These are phyloP conservation scores for Ophiostoma triangulosporum DNA, from an alignment of 2,329 filamentous ascomycete species.

Conservation along the genomic window DNA sequence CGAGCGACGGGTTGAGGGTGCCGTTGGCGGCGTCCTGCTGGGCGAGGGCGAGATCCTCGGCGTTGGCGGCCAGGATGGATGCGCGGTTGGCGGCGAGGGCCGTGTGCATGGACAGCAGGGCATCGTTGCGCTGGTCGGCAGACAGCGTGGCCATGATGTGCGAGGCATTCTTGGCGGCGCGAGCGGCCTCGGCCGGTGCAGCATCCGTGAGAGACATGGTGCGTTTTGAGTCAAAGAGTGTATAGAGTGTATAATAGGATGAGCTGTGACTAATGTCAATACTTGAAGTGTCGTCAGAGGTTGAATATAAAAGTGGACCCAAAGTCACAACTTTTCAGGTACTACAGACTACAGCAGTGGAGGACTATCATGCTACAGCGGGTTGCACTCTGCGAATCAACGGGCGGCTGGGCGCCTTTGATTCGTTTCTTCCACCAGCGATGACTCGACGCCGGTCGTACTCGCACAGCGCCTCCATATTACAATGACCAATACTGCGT, in stretches of 20 bases:
- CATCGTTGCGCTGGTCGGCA: slow-evolving; percentile 63
- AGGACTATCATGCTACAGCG: too few species aligned
- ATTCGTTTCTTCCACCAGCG: too few species aligned
- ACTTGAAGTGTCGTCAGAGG: neutral
- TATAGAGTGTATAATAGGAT: neutral
- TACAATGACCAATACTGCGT: neutral
- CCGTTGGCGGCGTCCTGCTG: slow-evolving; percentile 56
- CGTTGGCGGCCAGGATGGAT: slow-evolving; percentile 76
- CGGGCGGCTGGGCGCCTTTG: too few species aligned
- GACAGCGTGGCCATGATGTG: slow-evolving; percentile 71
- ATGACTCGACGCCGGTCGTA: too few species aligned
- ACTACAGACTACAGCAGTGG: neutral
- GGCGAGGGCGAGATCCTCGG: slow-evolving; percentile 64
- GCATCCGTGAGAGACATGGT: slow-evolving; percentile 82
- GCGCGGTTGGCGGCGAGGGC: slow-evolving; percentile 59
- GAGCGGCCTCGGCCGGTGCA: slow-evolving; percentile 62
- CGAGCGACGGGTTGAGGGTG: slow-evolving; percentile 63
- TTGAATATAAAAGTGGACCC: neutral
- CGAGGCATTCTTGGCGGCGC: slow-evolving; percentile 67
- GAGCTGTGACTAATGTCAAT: too few species aligned
- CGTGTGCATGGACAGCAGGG: slow-evolving; percentile 68
- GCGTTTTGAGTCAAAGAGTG: neutral
- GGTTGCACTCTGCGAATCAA: too few species aligned
- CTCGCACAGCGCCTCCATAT: too few species aligned
- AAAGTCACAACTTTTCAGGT: slow-evolving; percentile 2